Base-by-base conservation (phyloP, 140 eudicot species). In the Erigeron philadelphicus region DNA sequence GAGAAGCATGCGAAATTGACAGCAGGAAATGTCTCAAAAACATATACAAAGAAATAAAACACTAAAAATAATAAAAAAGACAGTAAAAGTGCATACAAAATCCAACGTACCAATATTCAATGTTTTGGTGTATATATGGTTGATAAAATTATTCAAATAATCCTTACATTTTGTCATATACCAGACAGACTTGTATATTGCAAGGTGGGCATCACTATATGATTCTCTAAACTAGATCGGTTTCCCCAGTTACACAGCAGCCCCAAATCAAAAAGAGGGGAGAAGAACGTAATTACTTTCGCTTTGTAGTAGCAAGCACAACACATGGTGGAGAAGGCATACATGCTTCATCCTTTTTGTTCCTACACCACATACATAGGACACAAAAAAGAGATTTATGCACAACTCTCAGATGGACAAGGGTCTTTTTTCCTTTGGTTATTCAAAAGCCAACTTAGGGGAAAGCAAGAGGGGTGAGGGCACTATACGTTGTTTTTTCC, bases 201-300 rank as follows among this genome's bases (percentile, higher is more conserved):
- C n/a, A 25, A 54, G 7, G 11, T 60, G 15, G 75, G 35, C 59
- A 59, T 49, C 46, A 25, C 67, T 59, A 59, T 48, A 58, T 61
- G 59, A 71, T 63, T 73, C 64, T 56, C 71, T 70, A 66, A 73
- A 68, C 69, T 73, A 67, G 67, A 71, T 70, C 45, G 75, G 56
- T 46, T 57, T 71, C 82, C 76, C 75, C 84, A 46, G 67, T 73
- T 73, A 64, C 79, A 62, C 81, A 42, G 72, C 67, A 74, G 74
- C 82, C 82, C 84, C 84, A 72, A 68, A 49, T 67, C 57, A 80
- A 85, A 85, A 81, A 41, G 69, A 75, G 64, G 64, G 67, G 66
- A 71, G 75, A 80, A 60, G 63, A 46, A 60, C 25, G 70, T 71
- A 45, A 73, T 68, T 13, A 47, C 66, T 65, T 67, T 55, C 61